Evolutionary conservation across 139 green algal species (phyloP).

Genomic region (Chlorella vulgaris): DNA sequence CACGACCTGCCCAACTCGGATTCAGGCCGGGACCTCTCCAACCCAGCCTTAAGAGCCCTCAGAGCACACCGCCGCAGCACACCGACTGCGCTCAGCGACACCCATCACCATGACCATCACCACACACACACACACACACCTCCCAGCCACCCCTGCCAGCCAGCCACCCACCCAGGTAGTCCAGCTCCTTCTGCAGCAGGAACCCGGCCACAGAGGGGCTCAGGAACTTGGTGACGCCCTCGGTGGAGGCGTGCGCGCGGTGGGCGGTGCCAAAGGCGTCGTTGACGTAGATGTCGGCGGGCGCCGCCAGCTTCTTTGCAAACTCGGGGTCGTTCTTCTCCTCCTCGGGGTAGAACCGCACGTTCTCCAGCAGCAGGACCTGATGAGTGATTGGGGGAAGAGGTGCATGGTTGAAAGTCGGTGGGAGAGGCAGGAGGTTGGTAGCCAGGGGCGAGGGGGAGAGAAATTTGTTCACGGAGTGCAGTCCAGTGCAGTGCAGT

Average conservation of each 20-base stretch:
- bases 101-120: too few species aligned
- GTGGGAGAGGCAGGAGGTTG: too few species aligned
- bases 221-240: slow-evolving; percentile 96
- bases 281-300: slow-evolving; percentile 87
- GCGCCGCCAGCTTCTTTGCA: slow-evolving; percentile 93
- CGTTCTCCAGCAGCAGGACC: slow-evolving; percentile 93
- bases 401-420: background rate
- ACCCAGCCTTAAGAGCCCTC: too few species aligned
- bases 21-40: too few species aligned
- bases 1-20: too few species aligned
- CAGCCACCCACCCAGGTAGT: slow-evolving; percentile 78
- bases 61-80: too few species aligned
- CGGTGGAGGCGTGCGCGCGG: slow-evolving; percentile 97
- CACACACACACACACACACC: too few species aligned
- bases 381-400: slow-evolving; percentile 25
- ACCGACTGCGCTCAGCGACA: too few species aligned
- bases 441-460: too few species aligned
- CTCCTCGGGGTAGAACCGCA: slow-evolving; percentile 99
- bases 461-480: too few species aligned
- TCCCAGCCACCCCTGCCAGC: background rate
- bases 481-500: too few species aligned
- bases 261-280: slow-evolving; percentile 99
- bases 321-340: slow-evolving; percentile 96
- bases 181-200: slow-evolving; percentile 97
- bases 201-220: slow-evolving; percentile 57